Percentiles rank a stretch among this genome's conserved stretches.
phyloP scores from a whole-genome alignment of 768 basidiomycete genomes.

The Sarcodon aspratus region DNA sequence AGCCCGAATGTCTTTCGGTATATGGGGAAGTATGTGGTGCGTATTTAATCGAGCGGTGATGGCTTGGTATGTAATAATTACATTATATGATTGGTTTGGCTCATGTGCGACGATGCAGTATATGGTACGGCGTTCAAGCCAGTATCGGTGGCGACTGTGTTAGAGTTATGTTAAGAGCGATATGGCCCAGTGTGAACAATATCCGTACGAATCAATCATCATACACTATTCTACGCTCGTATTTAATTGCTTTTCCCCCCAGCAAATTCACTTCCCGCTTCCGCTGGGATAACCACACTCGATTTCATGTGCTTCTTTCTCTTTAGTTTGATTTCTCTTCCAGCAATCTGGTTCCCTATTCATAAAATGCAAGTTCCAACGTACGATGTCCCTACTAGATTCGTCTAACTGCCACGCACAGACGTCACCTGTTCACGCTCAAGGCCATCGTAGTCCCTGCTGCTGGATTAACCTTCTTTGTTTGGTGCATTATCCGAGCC shows the following conservation, averaged over 20 bases:
- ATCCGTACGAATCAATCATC: conserved; percentile 38
- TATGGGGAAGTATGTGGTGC: conserved; percentile 73
- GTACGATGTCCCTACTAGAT: conserved; percentile 1
- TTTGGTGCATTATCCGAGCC: conserved; percentile 71
- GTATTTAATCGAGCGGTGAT: conserved; percentile 66
- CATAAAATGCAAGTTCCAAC: conserved; percentile 53
- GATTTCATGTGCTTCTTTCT: conserved; percentile 79
- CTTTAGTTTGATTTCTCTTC: conserved; percentile 75
- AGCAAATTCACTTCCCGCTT: conserved; percentile 66
- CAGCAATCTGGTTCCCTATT: conserved; percentile 74
- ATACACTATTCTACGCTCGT: background rate
- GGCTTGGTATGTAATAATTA: conserved; percentile 52
- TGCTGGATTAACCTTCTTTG: conserved; percentile 61
- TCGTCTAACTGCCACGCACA: conserved; percentile 15
- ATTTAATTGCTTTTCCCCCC: background rate
- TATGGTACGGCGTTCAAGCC: conserved; percentile 73
- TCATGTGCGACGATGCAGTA: conserved; percentile 20
- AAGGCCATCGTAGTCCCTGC: conserved; percentile 66
- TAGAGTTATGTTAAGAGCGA: conserved; percentile 60
- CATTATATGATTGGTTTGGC: conserved; percentile 1
- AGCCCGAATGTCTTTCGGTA: conserved; percentile 63
- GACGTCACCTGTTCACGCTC: conserved; percentile 68
- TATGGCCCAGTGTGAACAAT: conserved; percentile 64
- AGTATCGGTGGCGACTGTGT: conserved; percentile 79
- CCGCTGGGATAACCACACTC: conserved; percentile 63